Evolutionary conservation across 305 asterid genomes (phyloP).

Genomic region (Fraxinus xanthoxyloides): DNA sequence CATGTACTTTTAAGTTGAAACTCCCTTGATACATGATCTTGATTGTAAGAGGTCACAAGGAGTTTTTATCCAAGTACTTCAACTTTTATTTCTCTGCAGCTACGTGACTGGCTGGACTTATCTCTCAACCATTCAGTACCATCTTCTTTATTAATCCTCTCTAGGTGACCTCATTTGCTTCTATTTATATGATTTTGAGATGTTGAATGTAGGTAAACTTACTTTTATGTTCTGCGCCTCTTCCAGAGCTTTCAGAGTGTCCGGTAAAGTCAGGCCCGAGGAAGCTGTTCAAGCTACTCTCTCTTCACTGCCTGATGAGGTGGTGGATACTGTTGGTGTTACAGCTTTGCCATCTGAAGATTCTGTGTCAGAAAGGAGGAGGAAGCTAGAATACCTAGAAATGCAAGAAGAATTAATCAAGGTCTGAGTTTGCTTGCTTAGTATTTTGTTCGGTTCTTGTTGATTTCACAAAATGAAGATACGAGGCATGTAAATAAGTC

Average conservation of each 20-base stretch:
- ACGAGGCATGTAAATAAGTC: neutral
- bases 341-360: neutral
- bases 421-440: neutral
- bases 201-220: slow-evolving; percentile 18
- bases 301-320: neutral
- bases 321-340: neutral
- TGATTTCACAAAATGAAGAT: neutral
- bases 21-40: neutral
- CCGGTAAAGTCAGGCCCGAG: neutral
- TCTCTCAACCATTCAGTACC: slow-evolving; percentile 92
- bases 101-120: slow-evolving; percentile 90
- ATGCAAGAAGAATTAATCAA: neutral
- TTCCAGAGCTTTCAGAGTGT: slow-evolving; percentile 64
- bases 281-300: neutral
- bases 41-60: neutral
- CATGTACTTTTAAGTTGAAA: neutral
- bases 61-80: neutral
- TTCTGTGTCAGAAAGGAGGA: neutral
- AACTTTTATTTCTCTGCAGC: slow-evolving; percentile 47
- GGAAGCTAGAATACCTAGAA: neutral
- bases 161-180: slow-evolving; percentile 55
- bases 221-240: slow-evolving; percentile 16
- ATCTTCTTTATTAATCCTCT: slow-evolving; percentile 80
- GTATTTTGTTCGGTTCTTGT: neutral
- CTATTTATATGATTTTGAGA: slow-evolving; percentile 24